These are phyloP conservation scores for Dictyostelium intermedium DNA, from an alignment of 78 protist species.

Conservation along the genomic window DNA sequence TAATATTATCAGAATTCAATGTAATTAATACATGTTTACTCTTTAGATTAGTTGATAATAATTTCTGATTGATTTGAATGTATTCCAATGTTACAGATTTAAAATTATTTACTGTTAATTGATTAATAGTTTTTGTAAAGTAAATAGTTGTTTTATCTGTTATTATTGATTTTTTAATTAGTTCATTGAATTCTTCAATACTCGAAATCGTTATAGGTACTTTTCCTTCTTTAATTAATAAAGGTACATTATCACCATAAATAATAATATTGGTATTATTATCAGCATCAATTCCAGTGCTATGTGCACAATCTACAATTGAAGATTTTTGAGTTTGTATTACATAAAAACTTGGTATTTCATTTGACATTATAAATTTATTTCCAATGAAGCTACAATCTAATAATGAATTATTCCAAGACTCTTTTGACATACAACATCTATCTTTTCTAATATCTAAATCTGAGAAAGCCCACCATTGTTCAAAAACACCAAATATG, in stretches of 20 bases:
- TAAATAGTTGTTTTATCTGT: background rate
- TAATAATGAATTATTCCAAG: background rate
- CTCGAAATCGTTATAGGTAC: background rate
- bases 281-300: too few species aligned
- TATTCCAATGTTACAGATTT: slow-evolving; percentile 1
- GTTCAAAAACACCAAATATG: background rate
- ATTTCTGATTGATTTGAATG: slow-evolving; percentile 1
- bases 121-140: background rate
- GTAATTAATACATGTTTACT: slow-evolving; percentile 5
- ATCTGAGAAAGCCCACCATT: background rate
- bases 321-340: background rate
- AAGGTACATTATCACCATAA: background rate
- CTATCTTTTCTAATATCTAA: background rate
- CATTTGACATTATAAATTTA: background rate
- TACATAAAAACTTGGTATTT: background rate
- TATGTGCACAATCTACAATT: background rate
- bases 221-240: too few species aligned
- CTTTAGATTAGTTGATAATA: background rate
- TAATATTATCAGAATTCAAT: background rate
- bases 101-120: background rate
- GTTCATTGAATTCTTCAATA: background rate
- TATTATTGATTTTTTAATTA: background rate
- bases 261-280: background rate
- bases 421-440: background rate
- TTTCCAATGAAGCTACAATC: background rate